Base-by-base conservation (phyloP, 1,284 basidiomycete species). In the Ceratobasidium sp. region DNA sequence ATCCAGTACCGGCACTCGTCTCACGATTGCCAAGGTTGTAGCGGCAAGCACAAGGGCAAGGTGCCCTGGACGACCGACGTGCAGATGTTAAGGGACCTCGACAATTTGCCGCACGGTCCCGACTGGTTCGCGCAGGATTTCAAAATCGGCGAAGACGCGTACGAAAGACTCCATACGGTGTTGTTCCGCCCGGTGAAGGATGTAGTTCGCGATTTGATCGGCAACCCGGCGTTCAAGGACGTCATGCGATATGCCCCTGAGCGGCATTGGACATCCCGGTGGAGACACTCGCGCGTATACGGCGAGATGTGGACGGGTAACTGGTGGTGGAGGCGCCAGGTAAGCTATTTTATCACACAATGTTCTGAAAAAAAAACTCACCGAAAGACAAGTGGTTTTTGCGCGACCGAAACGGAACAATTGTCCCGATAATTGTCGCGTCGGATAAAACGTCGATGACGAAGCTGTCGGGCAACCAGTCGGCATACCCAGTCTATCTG, bases 301-400 rank as follows among this genome's bases (percentile, higher is more conserved):
- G 57, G 67, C 40, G 74, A 79, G 40, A 65, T 64, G 28, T 79
- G 78, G 65, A 77, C 74, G 15, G 74, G 48, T 2, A 46, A 76
- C 5, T 79, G 78, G 78, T 79, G 78, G 78, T 79, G 78, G 78
- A 40, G 61, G 1, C 38, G 50, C 1, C 78, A 79, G 66, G 78
- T 77, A 13, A 54, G 67, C n/a, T n/a, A n/a, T n/a, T n/a, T n/a
- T n/a, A n/a, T n/a, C n/a, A n/a, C n/a, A n/a, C n/a, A n/a, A n/a
- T n/a, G 44, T 46, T 46, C 13, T 6, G 50, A n/a, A 46, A 13
- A 46, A 13, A 46, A 13, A 46, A 46, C 44, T 46, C 13, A 46
- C 44, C 5, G 44, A 13, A 13, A 6, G 13, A 46, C 5, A 13
- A 80, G 78, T 20, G 20, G 26, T 56, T 66, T 20, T 33, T 80